These are phyloP conservation scores for Starmerella sp. DNA, from an alignment of 805 yeast species.

Conservation along the genomic window DNA sequence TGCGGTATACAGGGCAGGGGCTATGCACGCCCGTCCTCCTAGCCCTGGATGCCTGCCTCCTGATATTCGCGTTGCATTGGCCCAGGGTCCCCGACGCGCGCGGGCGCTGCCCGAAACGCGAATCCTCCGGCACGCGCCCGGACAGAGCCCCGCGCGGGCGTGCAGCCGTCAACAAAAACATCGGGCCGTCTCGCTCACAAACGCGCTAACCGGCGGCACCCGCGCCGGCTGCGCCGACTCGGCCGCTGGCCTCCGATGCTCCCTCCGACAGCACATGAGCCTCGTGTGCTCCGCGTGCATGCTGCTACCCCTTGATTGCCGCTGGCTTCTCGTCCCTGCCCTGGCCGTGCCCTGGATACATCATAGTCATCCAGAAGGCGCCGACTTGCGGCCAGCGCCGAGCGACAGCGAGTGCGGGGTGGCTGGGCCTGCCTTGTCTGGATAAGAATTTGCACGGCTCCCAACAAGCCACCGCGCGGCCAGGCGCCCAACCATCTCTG, in stretches of 20 bases:
- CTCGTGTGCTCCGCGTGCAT: no score
- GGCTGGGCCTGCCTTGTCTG: neutral
- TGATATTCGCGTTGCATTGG: neutral
- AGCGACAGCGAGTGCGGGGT: neutral
- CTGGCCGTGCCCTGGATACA: neutral
- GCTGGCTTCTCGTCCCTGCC: neutral
- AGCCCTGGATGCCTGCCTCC: slow-evolving; percentile 5
- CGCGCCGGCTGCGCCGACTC: no score
- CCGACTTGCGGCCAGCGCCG: neutral
- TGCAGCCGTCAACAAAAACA: no score
- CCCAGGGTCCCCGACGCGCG: neutral
- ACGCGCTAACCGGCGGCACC: no score
- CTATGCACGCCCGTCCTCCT: neutral
- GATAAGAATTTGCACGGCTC: neutral
- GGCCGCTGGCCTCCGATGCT: no score
- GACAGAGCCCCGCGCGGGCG: no score
- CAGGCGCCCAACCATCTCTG: neutral
- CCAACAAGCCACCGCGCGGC: neutral
- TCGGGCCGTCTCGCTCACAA: no score
- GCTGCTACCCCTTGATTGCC: neutral
- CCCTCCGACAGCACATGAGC: no score
- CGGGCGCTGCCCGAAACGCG: neutral
- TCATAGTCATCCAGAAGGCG: neutral
- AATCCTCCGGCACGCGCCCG: neutral
- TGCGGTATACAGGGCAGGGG: neutral